A percentile compares a stretch with the other conserved stretches of the same genome.
Evolutionary conservation across 2,329 filamentous ascomycete genomes (phyloP).

Genomic region (Plenodomus tracheiphilus): DNA sequence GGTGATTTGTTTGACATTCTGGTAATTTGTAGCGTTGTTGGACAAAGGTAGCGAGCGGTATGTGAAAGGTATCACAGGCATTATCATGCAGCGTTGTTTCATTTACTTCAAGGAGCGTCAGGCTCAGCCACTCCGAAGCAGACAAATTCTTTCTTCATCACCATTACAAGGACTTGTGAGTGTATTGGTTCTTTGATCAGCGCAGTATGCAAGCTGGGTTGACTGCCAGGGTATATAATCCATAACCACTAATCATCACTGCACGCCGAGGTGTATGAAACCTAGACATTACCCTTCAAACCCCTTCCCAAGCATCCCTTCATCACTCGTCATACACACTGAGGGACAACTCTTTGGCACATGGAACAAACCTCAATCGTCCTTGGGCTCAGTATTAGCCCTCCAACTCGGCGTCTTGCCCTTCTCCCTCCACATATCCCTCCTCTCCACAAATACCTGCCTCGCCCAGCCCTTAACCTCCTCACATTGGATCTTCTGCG

Average conservation of each 20-base stretch:
- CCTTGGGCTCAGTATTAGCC: conserved; percentile 27
- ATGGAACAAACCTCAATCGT: background rate
- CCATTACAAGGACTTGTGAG: too few species aligned
- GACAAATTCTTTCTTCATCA: too few species aligned
- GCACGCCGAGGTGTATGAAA: too few species aligned
- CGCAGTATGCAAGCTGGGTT: too few species aligned
- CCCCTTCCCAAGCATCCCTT: too few species aligned
- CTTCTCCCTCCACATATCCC: conserved; percentile 66
- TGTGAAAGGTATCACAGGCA: background rate
- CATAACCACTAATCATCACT: too few species aligned
- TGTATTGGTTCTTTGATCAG: too few species aligned
- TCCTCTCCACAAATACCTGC: conserved; percentile 75
- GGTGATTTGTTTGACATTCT: conserved; percentile 4
- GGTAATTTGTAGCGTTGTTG: background rate
- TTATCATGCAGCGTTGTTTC: background rate
- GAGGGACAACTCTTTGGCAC: background rate
- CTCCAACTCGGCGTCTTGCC: conserved; percentile 41
- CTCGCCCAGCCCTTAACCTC: conserved; percentile 82
- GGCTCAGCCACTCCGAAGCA: too few species aligned
- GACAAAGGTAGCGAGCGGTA: background rate
- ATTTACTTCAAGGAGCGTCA: too few species aligned
- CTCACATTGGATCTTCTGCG: conserved; percentile 69
- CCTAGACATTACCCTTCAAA: background rate
- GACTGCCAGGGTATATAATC: too few species aligned
- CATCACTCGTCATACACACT: background rate